Base-by-base conservation (phyloP, 768 basidiomycete genomes). In the Epithele typhae region DNA sequence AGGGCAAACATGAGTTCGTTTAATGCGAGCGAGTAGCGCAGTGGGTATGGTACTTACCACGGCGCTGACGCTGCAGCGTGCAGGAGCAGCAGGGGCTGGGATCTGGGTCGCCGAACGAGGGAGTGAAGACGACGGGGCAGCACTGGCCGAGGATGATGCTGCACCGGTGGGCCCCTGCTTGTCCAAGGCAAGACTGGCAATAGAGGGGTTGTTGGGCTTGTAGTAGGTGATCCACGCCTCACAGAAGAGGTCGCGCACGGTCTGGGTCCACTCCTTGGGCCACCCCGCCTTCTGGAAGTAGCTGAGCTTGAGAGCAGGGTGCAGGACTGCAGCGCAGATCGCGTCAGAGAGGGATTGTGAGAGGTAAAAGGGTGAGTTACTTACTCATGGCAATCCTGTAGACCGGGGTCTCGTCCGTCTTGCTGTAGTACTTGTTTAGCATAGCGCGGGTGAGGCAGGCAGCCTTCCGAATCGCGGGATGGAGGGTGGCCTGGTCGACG, bases 261-360 rank as follows among this genome's bases (percentile, higher is more conserved):
- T 43, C 4, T 41, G 33, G 19, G 59, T 56, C 61, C 61, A 62
- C 19, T 56, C 59, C 6, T 15, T 6, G 5, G 27, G 25, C 61
- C 61, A 62, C 4, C 41, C 39, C 12, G 48, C 27, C 19, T 46
- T 24, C 21, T 22, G 19, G 51, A 62, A 60, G 36, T 62, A 60
- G 23, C 48, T 21, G 11, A 42, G 25, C 37, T 60, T 60, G 45
- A 55, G 48, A 1, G 33, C 2, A 7, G 55, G 59, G 42, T 61
- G 56, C 12, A 62, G 50, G 19, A 60, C 57, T 62, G 37, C 7
- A 45, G 19, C n/a, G 37, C 14, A 22, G 27, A 30, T 7, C 27
- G 27, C 7, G 27, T 25, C 14, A 15, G 39, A 17, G 14, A 24
- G 39, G 14, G 5, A 34, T 33, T 34, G 33, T 23, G 12, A 23